Evolutionary conservation across 495 filamentous ascomycete genomes (phyloP), one percentile per base, ranked within the genome.

Genomic region (Hyaloscypha bicolor): DNA sequence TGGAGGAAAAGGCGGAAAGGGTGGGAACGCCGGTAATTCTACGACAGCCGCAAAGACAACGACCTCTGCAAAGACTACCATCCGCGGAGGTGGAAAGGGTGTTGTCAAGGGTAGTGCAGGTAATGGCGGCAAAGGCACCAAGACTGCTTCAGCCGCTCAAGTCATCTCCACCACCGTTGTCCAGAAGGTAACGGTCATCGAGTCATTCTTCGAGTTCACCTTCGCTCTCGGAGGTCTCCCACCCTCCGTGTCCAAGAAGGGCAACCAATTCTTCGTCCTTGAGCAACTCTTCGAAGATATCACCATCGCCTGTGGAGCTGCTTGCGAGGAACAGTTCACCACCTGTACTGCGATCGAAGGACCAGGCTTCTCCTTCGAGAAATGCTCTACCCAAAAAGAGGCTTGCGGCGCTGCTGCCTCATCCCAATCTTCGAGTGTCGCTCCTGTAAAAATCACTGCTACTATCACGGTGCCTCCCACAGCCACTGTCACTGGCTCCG

Each of bases 151-250:
- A 8, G 48, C 33, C 32, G 45, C 57, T 25, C 0, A 16, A 25
- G 51, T 51, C n/a, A 55, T 16, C n/a, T 33, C 42, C 14, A 64
- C 70, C 11, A 58, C 51, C 12, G 37, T 57, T 57, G 60, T 68
- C 19, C 30, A 68, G 12, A 64, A 64, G 42, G 56, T 69, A 16
- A 69, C 65, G 14, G 55, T 70, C 48, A 60, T 73, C 33, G 64
- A 70, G 21, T 65, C 71, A 12, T 73, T 73, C 68, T 73, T 73
- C 64, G 62, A 65, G 35, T 73, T 73, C 55, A 21, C 12, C 1
- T 30, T 53, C 9, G 63, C 61, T 30, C 65, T 73, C 42, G 71
- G 71, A 32, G 71, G 71, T 33, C 67, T 67, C 30, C 56, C 55
- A 29, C 71, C 71, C 6, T 64, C 67, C 33, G 68, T 73, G 31